Base-by-base conservation (phyloP, 2,329 filamentous ascomycete species). In the Davidsoniella eucalypti region DNA sequence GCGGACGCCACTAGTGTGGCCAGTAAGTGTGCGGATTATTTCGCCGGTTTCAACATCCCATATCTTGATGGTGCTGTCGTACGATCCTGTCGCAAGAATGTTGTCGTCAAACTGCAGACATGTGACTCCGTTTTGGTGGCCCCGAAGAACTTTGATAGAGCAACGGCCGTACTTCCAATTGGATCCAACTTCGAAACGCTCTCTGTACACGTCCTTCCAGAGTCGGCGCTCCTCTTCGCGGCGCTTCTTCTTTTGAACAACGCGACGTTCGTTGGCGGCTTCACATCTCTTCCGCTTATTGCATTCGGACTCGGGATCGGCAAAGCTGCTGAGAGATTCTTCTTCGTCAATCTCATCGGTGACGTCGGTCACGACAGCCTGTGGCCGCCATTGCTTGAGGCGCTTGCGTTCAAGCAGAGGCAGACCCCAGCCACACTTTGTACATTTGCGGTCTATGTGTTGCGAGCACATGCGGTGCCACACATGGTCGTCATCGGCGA, bases 391-490 rank as follows among this genome's bases (percentile, higher is more conserved):
- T 55, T 86, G 87, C 56, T 85, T 78, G 55, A 98, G 67, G 58
- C 85, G 77, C 66, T 94, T 94, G 58, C 87, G 77, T 61, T 98
- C 92, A 47, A 98, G 68, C 51, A 94, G 67, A 14, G 92, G 92
- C 54, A 98, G 66, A 2, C 92, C 92, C 87, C 88, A 96, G 21
- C 92, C 90, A 61, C 92, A 98, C 61, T 92, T 94, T 53, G 80
- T 88, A 64, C 88, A 95, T 62, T 94, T 94, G 54, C 87, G 73
- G 62, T 93, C 86, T 58, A 95, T 93, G 63, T 94, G 88, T 61
- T 96, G 90, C 64, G 94, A 87, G 62, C 92, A 98, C 88, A 96
- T 95, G 56, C 82, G 84, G 61, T 95, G 66, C 92, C 92, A 98
- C 3, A 98, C 90, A 7, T 94, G 84, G 63, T 98, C 90, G 61